Conservation (phyloP, 345 rosid genomes). For the Chamaenerion angustifolium region DNA sequence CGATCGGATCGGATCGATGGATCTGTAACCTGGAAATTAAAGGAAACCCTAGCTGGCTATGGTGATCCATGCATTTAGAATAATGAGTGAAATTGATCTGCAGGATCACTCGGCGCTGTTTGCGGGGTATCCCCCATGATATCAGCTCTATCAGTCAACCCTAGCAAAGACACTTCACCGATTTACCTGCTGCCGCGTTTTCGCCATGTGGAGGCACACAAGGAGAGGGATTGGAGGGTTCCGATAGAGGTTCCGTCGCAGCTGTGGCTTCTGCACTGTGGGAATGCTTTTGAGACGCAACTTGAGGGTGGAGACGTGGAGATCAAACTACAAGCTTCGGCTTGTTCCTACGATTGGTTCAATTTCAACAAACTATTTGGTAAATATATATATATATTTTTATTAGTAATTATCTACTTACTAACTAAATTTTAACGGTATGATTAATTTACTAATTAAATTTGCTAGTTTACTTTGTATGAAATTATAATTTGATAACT, state of each 20-base stretch:
- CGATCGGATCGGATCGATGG: too few species aligned
- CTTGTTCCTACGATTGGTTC: slow-evolving; percentile 83
- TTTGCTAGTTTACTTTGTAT: too few species aligned
- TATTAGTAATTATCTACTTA: too few species aligned
- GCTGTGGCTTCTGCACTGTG: slow-evolving; percentile 66
- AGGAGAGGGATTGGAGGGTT: slow-evolving; percentile 55
- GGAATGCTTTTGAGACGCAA: slow-evolving; percentile 49
- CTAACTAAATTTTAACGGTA: too few species aligned
- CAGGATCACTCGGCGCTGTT: slow-evolving; percentile 72
- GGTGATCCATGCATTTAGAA: too few species aligned
- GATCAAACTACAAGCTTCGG: slow-evolving; percentile 46
- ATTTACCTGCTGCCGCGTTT: slow-evolving; percentile 74
- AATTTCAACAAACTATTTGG: slow-evolving; percentile 75
- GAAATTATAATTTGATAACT: too few species aligned
- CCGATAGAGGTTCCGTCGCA: slow-evolving; percentile 63
- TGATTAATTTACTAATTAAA: too few species aligned
- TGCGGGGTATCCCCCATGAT: slow-evolving; percentile 82
- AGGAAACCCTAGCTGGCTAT: too few species aligned
- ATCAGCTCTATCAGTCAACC: slow-evolving; percentile 69
- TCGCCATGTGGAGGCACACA: slow-evolving; percentile 9
- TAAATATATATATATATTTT: too few species aligned
- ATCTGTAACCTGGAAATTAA: too few species aligned
- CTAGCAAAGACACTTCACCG: slow-evolving; percentile 56
- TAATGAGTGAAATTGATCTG: neutral
- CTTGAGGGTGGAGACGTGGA: slow-evolving; percentile 31